phyloP scores from a whole-genome alignment of 1,284 basidiomycete species.

The Leccinum proliferum region DNA sequence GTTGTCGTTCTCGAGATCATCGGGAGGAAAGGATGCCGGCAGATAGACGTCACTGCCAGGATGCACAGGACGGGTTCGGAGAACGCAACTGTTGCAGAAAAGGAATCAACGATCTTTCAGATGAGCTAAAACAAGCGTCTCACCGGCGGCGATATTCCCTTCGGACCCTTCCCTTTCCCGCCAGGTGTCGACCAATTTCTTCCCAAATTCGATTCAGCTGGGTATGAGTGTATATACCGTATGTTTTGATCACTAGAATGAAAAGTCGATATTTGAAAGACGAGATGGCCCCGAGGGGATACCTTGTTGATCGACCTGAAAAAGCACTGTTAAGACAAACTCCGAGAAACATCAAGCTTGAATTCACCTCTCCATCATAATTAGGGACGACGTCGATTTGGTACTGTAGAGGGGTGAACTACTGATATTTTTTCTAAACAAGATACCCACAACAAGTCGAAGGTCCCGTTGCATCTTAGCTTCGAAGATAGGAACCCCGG shows the following conservation, averaged over 20 bases:
- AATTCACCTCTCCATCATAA: constrained; percentile 42
- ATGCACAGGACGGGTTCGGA: constrained; percentile 34
- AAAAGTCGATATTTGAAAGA: background rate
- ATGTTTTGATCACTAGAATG: constrained; percentile 48
- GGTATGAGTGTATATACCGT: constrained; percentile 59
- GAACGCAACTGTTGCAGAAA: constrained; percentile 35
- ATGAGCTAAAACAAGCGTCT: background rate
- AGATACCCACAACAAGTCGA: constrained; percentile 50
- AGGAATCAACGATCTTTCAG: background rate
- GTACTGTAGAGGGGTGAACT: constrained; percentile 38
- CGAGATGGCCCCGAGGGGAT: background rate
- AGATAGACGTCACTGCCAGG: constrained; percentile 39
- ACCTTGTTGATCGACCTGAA: constrained; percentile 54
- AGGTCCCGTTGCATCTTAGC: constrained; percentile 62
- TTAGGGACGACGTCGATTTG: constrained; percentile 57
- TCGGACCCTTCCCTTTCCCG: constrained; percentile 46
- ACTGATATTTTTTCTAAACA: background rate
- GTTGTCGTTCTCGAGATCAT: constrained; percentile 3
- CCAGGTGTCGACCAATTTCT: constrained; percentile 40
- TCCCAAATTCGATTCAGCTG: constrained; percentile 57
- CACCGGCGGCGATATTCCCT: constrained; percentile 47
- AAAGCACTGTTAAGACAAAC: background rate
- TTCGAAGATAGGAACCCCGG: constrained; percentile 56
- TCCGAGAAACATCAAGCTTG: background rate
- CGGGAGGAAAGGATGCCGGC: constrained; percentile 38